Base-by-base conservation (phyloP, 108 stramenopile species). In the Parietichytrium sp. region DNA sequence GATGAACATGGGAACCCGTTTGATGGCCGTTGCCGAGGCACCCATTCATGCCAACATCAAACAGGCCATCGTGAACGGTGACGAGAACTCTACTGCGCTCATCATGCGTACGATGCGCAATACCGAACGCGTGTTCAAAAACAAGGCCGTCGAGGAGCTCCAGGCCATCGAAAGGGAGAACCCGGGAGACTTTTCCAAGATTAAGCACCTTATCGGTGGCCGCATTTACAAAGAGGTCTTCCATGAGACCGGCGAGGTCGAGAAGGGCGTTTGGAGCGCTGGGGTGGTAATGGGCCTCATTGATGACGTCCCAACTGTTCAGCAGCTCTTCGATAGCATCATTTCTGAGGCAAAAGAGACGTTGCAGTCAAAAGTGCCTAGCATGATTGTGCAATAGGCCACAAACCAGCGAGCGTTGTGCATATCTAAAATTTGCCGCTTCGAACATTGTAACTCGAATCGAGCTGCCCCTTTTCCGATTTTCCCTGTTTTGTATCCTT, bases 111-210 rank as follows among this genome's bases (percentile, higher is more conserved):
- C 49, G 12, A 48, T 88, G 38, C 72, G 82, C 7, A 88, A 88
- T 55, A 88, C 88, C 15, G 79, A 81, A 27, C 84, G 88, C 20
- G 88, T 88, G 3, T 88, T 83, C 78, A 78, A 80, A 30, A 88
- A 88, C 36, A 48, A 85, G 15, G 82, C 84, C 0, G 84, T 86
- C n/a, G 23, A 38, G 26, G 55, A 85, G 29, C 81, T 88, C 0
- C 82, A 79, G 13, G 77, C 55, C 50, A 86, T 85, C 31, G 88
- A 88, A 79, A 48, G 48, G 20, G 79, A 61, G 51, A 49, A 84
- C 51, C 83, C 83, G 25, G 86, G 72, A 49, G 80, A 86, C 29
- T 84, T 88, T 48, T 38, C 55, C 42, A 29, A 82, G 55, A 77
- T 83, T 85, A 33, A 49, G 45, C 4, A 84, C 81, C 49, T 79